Evolutionary conservation across 2,329 filamentous ascomycete species (phyloP), one percentile per base, ranked within the genome.

Genomic region (Ampelomyces quisqualis): DNA sequence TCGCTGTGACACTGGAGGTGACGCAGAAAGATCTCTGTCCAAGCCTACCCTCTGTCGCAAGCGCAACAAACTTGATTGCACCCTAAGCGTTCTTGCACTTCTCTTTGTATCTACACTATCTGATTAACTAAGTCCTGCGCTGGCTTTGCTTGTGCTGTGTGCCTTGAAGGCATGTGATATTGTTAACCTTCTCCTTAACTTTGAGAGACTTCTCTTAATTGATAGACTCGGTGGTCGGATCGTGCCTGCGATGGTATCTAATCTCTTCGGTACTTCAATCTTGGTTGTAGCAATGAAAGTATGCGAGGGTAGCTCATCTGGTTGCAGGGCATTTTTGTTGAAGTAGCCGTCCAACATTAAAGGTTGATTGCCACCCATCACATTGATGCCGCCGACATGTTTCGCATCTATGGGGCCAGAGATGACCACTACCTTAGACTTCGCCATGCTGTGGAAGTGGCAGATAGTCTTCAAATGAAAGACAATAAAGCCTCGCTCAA

Each of bases 341-440:
- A 56, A 54, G 45, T 57, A 57, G 43, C 42, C 40, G 48, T 51
- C 40, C 14, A 50, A 39, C n/a, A 46, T 46, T 17, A 53, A 51
- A 10, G 47, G 45, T 7, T 40, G 38, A 7, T 45, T 50, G 11
- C 38, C 47, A 9, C 57, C 56, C 29, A 52, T 51, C 5, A 67
- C 45, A 36, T 51, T 57, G 20, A 65, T 57, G 20, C 63, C 64
- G 35, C 55, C 51, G 7, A 67, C 56, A 46, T 68, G 61, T 14
- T 53, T 58, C 19, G 58, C 61, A 43, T 67, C 55, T 42, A 64
- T 64, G 5, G 63, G 64, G 7, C 45, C 45, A 14, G 63, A 66
- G 27, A 68, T 68, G 13, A 55, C 48, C 17, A 49, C 45, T 22
- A 51, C 29, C 46, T 55, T 64, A 13, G 55, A 40, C 43, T 51